Evolutionary conservation across 805 yeast species (phyloP).

Genomic region (Suhomyces pyralidae): DNA sequence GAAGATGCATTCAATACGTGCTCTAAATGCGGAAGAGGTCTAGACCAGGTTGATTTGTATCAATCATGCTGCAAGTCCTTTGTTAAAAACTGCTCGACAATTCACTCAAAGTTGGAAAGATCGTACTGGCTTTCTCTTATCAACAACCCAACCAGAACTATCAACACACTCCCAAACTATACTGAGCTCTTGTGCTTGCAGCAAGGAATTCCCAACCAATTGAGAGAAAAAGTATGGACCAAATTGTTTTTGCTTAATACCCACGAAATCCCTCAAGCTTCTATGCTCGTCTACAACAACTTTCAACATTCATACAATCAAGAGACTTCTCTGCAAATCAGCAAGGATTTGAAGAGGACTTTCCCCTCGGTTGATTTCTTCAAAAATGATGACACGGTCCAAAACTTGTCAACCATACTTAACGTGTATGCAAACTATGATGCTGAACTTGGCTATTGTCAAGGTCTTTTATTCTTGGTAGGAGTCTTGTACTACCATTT

Average conservation of each 20-base stretch:
- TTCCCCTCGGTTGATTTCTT: slow-evolving; percentile 55
- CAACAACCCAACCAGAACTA: slow-evolving; percentile 42
- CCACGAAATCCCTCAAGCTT: slow-evolving; percentile 32
- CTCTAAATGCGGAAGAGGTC: slow-evolving; percentile 25
- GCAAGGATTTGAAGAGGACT: slow-evolving; percentile 58
- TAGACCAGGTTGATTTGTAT: slow-evolving; percentile 11
- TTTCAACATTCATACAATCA: slow-evolving; percentile 42
- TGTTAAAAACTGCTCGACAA: slow-evolving; percentile 14
- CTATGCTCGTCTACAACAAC: slow-evolving; percentile 31
- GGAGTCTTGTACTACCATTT: slow-evolving; percentile 51
- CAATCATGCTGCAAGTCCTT: slow-evolving; percentile 24
- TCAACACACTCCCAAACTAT: slow-evolving; percentile 46
- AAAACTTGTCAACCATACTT: slow-evolving; percentile 49
- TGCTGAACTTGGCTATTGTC: slow-evolving; percentile 66
- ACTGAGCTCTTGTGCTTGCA: slow-evolving; percentile 42
- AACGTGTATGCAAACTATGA: slow-evolving; percentile 65
- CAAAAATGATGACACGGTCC: slow-evolving; percentile 40
- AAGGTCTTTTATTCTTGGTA: slow-evolving; percentile 61
- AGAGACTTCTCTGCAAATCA: slow-evolving; percentile 44
- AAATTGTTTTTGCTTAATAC: slow-evolving; percentile 31
- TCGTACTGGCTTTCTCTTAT: slow-evolving; percentile 46
- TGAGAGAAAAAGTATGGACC: slow-evolving; percentile 47
- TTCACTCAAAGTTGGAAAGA: slow-evolving; percentile 28
- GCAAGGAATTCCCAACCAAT: slow-evolving; percentile 44
- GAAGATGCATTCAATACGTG: slow-evolving; percentile 34